Percentiles rank a stretch among this genome's conserved stretches.
phyloP scores from a whole-genome alignment of 2,329 filamentous ascomycete species.

The Aspergillus japonicus region DNA sequence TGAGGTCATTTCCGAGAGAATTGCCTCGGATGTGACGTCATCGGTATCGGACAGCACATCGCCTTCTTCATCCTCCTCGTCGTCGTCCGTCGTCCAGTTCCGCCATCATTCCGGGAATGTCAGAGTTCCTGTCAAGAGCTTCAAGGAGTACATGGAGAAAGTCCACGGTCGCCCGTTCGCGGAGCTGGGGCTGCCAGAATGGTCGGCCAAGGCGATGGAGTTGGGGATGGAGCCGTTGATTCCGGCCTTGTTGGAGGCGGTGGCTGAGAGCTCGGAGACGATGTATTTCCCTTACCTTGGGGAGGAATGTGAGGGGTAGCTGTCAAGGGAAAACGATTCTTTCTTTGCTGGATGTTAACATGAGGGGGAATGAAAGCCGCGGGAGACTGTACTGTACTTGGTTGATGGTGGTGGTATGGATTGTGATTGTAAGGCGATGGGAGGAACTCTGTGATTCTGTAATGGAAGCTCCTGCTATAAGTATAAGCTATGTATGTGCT shows the following conservation, averaged over 20 bases:
- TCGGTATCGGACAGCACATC: background rate
- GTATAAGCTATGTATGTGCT: no score
- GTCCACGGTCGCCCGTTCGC: background rate
- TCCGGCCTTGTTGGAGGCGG: conserved; percentile 2
- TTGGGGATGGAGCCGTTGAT: conserved; percentile 2
- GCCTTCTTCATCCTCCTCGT: background rate
- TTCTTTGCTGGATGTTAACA: no score
- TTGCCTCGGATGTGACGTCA: background rate
- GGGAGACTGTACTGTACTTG: no score
- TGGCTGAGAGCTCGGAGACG: background rate
- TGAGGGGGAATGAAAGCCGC: no score
- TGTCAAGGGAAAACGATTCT: no score
- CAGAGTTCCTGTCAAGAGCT: background rate
- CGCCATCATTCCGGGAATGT: background rate
- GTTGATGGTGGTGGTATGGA: no score
- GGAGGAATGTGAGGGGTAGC: no score
- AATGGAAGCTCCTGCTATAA: no score
- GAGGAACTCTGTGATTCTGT: no score
- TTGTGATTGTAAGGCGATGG: no score
- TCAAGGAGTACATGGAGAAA: background rate
- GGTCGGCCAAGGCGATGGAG: background rate
- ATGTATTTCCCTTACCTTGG: no score
- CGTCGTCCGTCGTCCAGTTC: background rate
- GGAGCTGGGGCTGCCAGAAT: background rate
- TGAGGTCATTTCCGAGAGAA: conserved; percentile 1